These are phyloP conservation scores for Neonectria neomacrospora DNA, from an alignment of 2,329 filamentous ascomycete species.

Conservation along the genomic window DNA sequence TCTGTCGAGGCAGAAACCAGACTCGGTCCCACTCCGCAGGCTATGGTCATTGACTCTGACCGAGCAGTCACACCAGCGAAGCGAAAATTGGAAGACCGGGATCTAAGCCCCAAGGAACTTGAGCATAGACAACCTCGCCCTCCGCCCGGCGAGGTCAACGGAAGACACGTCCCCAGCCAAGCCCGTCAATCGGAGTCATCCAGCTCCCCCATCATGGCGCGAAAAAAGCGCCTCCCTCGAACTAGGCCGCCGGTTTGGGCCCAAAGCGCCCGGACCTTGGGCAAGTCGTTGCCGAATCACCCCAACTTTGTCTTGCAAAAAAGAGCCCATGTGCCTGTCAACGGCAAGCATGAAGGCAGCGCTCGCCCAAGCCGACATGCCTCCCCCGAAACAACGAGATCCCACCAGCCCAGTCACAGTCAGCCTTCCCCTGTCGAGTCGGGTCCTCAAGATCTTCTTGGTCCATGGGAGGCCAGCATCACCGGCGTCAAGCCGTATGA, in stretches of 20 bases:
- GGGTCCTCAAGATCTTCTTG: constrained; percentile 54
- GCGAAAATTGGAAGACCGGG: constrained; percentile 54
- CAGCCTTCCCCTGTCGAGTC: constrained; percentile 44
- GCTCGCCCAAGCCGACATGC: constrained; percentile 54
- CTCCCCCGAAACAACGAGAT: constrained; percentile 59
- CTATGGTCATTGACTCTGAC: constrained; percentile 46
- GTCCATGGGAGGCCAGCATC: constrained; percentile 74
- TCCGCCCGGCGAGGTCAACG: constrained; percentile 62
- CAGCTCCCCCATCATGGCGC: constrained; percentile 48
- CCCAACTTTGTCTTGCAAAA: constrained; percentile 45
- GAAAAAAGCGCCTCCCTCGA: constrained; percentile 55
- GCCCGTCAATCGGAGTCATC: constrained; percentile 41
- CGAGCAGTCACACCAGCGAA: constrained; percentile 53
- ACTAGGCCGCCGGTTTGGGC: constrained; percentile 61
- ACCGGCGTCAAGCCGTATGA: constrained; percentile 77
- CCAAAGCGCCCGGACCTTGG: constrained; percentile 51
- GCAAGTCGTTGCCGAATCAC: constrained; percentile 51
- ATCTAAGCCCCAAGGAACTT: constrained; percentile 61
- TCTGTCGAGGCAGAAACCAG: constrained; percentile 44
- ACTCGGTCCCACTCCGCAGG: constrained; percentile 38
- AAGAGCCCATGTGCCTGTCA: constrained; percentile 45
- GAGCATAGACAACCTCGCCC: constrained; percentile 61
- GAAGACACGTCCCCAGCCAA: constrained; percentile 41
- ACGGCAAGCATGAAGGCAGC: constrained; percentile 52
- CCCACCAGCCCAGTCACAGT: constrained; percentile 39